Percentiles rank a stretch among this genome's conserved stretches.
Conservation (phyloP, 225 moss, liverwort and hornwort species). For the Physcomitrellopsis africana region DNA sequence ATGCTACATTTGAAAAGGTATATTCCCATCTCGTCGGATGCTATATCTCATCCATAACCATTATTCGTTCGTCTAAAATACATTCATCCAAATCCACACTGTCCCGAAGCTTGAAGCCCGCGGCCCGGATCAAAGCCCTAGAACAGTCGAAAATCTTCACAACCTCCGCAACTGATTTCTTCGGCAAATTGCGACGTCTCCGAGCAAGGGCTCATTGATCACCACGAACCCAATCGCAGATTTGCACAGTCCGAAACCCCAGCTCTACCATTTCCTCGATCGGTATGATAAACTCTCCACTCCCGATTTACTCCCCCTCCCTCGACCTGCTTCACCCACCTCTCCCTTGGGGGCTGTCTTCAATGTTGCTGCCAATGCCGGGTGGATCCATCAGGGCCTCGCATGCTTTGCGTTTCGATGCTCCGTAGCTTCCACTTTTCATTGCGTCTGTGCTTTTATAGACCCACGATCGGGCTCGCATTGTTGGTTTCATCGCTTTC, state of each 20-base stretch:
- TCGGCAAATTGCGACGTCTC: not conserved
- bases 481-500: not conserved
- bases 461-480: not conserved
- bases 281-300: too few relatives aligned
- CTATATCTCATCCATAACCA: too few relatives aligned
- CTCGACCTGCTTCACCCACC: too few relatives aligned
- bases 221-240: not conserved
- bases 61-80: too few relatives aligned
- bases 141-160: not conserved
- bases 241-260: not conserved
- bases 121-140: constrained; percentile 31
- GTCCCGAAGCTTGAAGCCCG: not conserved
- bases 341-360: too few relatives aligned
- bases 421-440: too few relatives aligned
- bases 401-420: not conserved
- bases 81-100: not conserved
- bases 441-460: not conserved
- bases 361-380: too few relatives aligned
- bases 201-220: too few relatives aligned
- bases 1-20: too few relatives aligned
- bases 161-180: not conserved
- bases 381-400: not conserved
- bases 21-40: too few relatives aligned
- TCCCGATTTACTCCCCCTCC: too few relatives aligned
- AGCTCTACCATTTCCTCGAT: too few relatives aligned